Evolutionary conservation across 495 filamentous ascomycete genomes (phyloP), one percentile per base, ranked within the genome.

Genomic region (Aspergillus taichungensis): DNA sequence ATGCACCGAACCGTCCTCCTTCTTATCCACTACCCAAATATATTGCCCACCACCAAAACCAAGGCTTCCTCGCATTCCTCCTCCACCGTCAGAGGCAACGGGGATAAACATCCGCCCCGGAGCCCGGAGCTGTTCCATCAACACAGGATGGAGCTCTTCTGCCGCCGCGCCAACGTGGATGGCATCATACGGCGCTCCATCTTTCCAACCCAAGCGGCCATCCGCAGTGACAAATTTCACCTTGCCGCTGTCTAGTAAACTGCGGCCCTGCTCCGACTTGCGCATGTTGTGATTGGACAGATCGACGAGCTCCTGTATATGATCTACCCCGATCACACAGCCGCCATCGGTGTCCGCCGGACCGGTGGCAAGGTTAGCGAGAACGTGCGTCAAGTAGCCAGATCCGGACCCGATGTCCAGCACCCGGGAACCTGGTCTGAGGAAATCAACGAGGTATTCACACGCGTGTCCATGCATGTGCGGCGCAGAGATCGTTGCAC

Each of bases 121-220:
- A 5, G 76, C 70, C 48, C 77, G 79, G 54, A 98, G 66, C 63
- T 97, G 92, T 34, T 83, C 76, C 37, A 94, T 61, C 53, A 99
- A 62, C 50, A 74, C 72, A 32, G 75, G 55, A 58, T 95, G 91
- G 38, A 94, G 66, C 53, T 76, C 72, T 51, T 66, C 73, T 10
- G 94, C 91, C 14, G 88, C 88, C 2, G 92, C 92, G 0, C 92
- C 92, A 8, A 99, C 92, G 61, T 97, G 92, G 45, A 99, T 96
- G 7, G 87, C 92, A 74, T 98, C 90, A 53, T 82, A 85, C 30
- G 78, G 79, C 28, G 74, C 81, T 11, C 63, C 54, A 45, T 71
- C 59, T 62, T 59, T 46, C 76, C 82, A 94, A 6, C 92, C 92
- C 52, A 79, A 69, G 10, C 92, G 68, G 6, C 92, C 92, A 68